Evolutionary conservation across 2,329 filamentous ascomycete genomes (phyloP).

Genomic region (Lachnellula occidentalis): DNA sequence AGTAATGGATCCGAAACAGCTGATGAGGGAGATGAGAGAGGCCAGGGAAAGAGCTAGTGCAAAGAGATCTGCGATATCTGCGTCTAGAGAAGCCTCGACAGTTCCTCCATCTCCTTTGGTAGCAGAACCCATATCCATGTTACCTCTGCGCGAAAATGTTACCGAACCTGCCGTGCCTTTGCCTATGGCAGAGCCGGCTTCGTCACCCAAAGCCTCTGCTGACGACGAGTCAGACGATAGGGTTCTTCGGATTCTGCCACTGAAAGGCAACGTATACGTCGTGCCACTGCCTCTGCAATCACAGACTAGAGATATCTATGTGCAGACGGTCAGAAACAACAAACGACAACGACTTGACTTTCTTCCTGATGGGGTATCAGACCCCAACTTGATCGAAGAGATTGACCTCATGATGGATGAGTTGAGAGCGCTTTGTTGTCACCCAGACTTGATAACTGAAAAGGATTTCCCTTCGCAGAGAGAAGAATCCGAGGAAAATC

Average conservation of each 20-base stretch:
- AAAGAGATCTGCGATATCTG: slow-evolving; percentile 7
- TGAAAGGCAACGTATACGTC: slow-evolving; percentile 39
- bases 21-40: slow-evolving; percentile 5
- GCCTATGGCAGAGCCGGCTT: background rate
- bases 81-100: slow-evolving; percentile 10
- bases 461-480: slow-evolving; percentile 35
- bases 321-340: slow-evolving; percentile 42
- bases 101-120: slow-evolving; percentile 9
- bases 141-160: slow-evolving; percentile 10
- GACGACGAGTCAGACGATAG: slow-evolving; percentile 1
- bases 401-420: slow-evolving; percentile 47
- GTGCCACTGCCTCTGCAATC: slow-evolving; percentile 54
- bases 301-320: slow-evolving; percentile 47
- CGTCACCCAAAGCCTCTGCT: slow-evolving; percentile 6
- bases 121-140: slow-evolving; percentile 1
- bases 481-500: slow-evolving; percentile 38
- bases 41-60: slow-evolving; percentile 1
- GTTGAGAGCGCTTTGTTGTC: slow-evolving; percentile 51
- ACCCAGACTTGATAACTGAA: slow-evolving; percentile 44
- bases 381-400: slow-evolving; percentile 36
- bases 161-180: background rate
- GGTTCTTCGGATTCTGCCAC: slow-evolving; percentile 11
- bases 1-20: background rate
- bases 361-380: slow-evolving; percentile 41
- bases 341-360: slow-evolving; percentile 43